Evolutionary conservation across 345 rosid genomes (phyloP), one percentile per base, ranked within the genome.

Genomic region (Dimocarpus longan): DNA sequence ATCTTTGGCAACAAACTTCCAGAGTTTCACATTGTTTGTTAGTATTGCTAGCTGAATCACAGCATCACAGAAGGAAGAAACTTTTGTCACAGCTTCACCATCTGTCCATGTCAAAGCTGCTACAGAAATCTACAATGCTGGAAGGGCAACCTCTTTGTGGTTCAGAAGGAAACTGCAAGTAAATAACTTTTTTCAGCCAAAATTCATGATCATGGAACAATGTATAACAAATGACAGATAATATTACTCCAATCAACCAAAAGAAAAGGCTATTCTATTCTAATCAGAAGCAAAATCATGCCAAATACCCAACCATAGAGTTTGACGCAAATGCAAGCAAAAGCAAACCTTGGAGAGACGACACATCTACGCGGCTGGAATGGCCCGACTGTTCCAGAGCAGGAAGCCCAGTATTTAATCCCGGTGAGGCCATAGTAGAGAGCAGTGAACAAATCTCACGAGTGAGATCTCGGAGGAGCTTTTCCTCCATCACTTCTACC

Each of bases 401-500:
- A 64, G 95, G 98, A 84, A 95, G 87, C 73, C 98, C 90, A 0
- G 79, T 73, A 70, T 95, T 95, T 77, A 92, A 82, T 80, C 86
- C 88, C 1, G 95, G 89, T 18, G 93, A 96, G 67, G 93, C 95
- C 76, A 94, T 85, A 28, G 81, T 79, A 48, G 92, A 87, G 28
- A 96, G 93, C 70, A 96, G 96, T 50, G 81, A 72, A 62, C 91
- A 89, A 52, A 90, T 86, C 86, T 95, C 99, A 82, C 96, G 93
- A 74, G 99, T 93, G 79, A 94, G 81, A 80, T 90, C 97, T 77
- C 98, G 82, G 50, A 94, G 93, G 73, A 94, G 75, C 87, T 90
- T 96, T 77, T 96, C 99, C 84, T 94, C 99, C 95, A 94, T 96
- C 48, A 94, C 99, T 92, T 96, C 98, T 21, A 90, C 90, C 85